Conservation (phyloP, 2,329 filamentous ascomycete species). For the Microcyclospora pomicola region DNA sequence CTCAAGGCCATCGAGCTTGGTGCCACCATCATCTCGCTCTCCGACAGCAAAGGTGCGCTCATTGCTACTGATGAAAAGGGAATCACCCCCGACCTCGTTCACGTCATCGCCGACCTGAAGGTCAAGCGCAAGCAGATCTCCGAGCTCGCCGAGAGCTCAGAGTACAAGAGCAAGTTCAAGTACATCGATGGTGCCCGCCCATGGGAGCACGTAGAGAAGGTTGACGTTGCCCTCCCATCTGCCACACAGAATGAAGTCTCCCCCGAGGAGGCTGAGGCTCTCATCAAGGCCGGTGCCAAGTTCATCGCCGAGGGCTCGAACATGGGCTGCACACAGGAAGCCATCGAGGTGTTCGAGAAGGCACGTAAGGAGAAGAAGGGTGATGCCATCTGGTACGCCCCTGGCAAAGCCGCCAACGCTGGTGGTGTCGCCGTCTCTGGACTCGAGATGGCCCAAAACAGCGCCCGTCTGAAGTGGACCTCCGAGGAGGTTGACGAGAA, state of each 20-base stretch:
- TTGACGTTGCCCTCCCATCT: conserved; percentile 83
- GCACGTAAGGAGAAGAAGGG: conserved; percentile 56
- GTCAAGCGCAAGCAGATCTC: conserved; percentile 71
- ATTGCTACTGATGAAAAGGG: conserved; percentile 55
- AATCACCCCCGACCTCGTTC: conserved; percentile 69
- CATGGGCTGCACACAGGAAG: conserved; percentile 96
- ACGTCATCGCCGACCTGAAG: conserved; percentile 72
- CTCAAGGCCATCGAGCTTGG: conserved; percentile 95
- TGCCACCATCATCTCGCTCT: conserved; percentile 80
- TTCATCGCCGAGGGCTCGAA: conserved; percentile 95
- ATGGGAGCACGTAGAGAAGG: conserved; percentile 77
- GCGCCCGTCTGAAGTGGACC: conserved; percentile 71
- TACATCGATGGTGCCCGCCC: conserved; percentile 80
- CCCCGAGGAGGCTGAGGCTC: conserved; percentile 72
- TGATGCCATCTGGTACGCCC: conserved; percentile 81
- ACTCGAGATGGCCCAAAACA: conserved; percentile 99
- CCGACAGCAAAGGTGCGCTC: conserved; percentile 77
- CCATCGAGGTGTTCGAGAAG: conserved; percentile 84
- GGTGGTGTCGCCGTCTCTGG: conserved; percentile 95
- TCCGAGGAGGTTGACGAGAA: conserved; percentile 78
- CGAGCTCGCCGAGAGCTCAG: conserved; percentile 45
- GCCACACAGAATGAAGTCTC: conserved; percentile 98
- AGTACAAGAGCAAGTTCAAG: conserved; percentile 54
- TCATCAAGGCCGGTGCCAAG: conserved; percentile 61
- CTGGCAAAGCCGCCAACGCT: conserved; percentile 89